phyloP scores from a whole-genome alignment of 805 yeast species.

The Candida qinlingensis region DNA sequence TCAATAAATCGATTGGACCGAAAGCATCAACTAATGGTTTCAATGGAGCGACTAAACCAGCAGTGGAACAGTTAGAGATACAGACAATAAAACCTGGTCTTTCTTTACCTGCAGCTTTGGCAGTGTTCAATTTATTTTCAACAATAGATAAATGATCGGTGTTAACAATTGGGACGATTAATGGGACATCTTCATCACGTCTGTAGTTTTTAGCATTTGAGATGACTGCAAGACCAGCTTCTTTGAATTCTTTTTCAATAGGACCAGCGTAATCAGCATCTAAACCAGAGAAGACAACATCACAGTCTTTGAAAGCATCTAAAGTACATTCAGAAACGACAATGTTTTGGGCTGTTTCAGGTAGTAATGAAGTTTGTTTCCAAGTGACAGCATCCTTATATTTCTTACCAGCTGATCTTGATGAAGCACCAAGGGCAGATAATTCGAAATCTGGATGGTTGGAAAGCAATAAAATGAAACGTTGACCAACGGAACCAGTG shows the following conservation, averaged over 20 bases:
- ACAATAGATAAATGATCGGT: slow-evolving; percentile 81
- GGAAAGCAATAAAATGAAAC: slow-evolving; percentile 79
- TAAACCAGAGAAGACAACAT: slow-evolving; percentile 89
- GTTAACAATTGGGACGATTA: slow-evolving; percentile 92
- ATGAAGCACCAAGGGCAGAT: slow-evolving; percentile 83
- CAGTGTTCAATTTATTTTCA: slow-evolving; percentile 48
- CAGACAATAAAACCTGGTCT: slow-evolving; percentile 85
- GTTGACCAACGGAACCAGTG: slow-evolving; percentile 96
- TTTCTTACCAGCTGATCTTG: slow-evolving; percentile 87
- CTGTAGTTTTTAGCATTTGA: slow-evolving; percentile 97
- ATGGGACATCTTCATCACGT: slow-evolving; percentile 80
- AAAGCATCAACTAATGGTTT: slow-evolving; percentile 87
- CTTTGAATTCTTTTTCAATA: slow-evolving; percentile 80
- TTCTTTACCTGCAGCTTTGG: slow-evolving; percentile 48
- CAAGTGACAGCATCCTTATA: slow-evolving; percentile 85
- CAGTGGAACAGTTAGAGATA: slow-evolving; percentile 97
- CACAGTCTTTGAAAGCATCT: slow-evolving; percentile 80
- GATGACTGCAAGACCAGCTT: slow-evolving; percentile 75
- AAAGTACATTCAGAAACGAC: slow-evolving; percentile 74
- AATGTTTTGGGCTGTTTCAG: slow-evolving; percentile 56
- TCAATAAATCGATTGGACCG: slow-evolving; percentile 84
- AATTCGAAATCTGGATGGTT: slow-evolving; percentile 89
- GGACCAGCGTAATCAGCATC: slow-evolving; percentile 93
- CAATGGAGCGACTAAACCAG: slow-evolving; percentile 94
- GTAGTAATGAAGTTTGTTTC: slow-evolving; percentile 88